Percentiles rank a stretch among this genome's conserved stretches.
Evolutionary conservation across 176 grass and related monocot genomes (phyloP).

Genomic region (Triticum monococcum): DNA sequence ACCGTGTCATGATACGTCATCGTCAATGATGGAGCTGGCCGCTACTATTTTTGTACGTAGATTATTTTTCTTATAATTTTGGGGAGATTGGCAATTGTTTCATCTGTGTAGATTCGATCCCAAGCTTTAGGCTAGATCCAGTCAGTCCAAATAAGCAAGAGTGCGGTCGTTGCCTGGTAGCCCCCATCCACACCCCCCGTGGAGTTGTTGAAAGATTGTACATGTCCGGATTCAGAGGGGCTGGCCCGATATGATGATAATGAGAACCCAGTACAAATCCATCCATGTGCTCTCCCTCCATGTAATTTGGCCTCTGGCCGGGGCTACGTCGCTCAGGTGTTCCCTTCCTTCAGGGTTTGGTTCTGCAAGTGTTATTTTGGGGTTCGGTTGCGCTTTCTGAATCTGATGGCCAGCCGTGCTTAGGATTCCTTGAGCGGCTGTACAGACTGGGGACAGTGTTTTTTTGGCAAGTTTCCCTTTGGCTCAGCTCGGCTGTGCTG

Average conservation of each 20-base stretch:
- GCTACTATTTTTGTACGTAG: constrained; percentile 45
- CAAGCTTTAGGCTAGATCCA: constrained; percentile 30
- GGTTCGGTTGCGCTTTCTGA: background rate
- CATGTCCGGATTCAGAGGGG: constrained; percentile 39
- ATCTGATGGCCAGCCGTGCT: constrained; percentile 1
- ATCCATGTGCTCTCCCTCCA: constrained; percentile 33
- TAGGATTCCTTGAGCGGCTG: constrained; percentile 34
- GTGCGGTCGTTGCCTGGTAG: constrained; percentile 26
- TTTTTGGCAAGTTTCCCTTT: background rate
- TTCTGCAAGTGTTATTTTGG: constrained; percentile 6
- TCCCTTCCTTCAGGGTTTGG: background rate
- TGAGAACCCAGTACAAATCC: constrained; percentile 39
- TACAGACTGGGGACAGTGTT: constrained; percentile 12
- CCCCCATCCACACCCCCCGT: constrained; percentile 4
- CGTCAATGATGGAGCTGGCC: background rate
- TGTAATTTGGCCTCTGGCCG: constrained; percentile 26
- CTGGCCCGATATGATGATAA: constrained; percentile 27
- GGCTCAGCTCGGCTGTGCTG: background rate
- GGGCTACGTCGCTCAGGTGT: constrained; percentile 30
- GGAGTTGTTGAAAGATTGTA: constrained; percentile 40
- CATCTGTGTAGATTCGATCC: constrained; percentile 35
- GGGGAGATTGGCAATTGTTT: constrained; percentile 25
- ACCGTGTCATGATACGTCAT: background rate
- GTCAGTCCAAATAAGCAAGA: constrained; percentile 52
- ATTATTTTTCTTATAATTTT: constrained; percentile 26